Percentiles rank a stretch among this genome's conserved stretches.
These are phyloP conservation scores for Fusarium algeriense DNA, from an alignment of 2,329 filamentous ascomycete species.

Conservation along the genomic window DNA sequence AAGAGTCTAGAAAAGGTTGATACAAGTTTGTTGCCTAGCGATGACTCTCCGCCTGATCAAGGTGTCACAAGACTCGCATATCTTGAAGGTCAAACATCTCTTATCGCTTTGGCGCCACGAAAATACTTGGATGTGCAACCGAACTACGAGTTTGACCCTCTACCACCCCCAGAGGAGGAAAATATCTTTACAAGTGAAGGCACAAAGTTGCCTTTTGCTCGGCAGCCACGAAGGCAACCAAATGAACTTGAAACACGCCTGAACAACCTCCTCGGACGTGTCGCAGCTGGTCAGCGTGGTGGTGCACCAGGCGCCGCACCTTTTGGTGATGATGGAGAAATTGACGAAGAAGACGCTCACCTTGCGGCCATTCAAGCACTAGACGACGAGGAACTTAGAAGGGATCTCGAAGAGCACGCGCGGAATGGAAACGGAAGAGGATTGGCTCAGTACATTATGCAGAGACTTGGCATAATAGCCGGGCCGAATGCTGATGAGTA, in stretches of 20 bases:
- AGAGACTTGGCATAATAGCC: slow-evolving; percentile 29
- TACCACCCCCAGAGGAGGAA: slow-evolving; percentile 74
- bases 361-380: slow-evolving; percentile 35
- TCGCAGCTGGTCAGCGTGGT: slow-evolving; percentile 22
- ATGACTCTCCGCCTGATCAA: slow-evolving; percentile 56
- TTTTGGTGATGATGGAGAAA: slow-evolving; percentile 32
- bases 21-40: slow-evolving; percentile 52
- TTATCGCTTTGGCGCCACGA: slow-evolving; percentile 78
- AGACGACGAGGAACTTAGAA: slow-evolving; percentile 51
- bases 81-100: slow-evolving; percentile 77
- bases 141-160: slow-evolving; percentile 83
- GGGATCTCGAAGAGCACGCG: slow-evolving; percentile 50
- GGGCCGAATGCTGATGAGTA: slow-evolving; percentile 28
- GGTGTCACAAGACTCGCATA: slow-evolving; percentile 81
- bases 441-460: slow-evolving; percentile 33
- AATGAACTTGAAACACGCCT: slow-evolving; percentile 47
- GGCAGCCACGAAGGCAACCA: slow-evolving; percentile 1
- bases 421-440: slow-evolving; percentile 45
- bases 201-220: slow-evolving; percentile 37
- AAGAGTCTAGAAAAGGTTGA: slow-evolving; percentile 64
- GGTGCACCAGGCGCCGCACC: slow-evolving; percentile 9
- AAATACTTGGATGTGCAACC: slow-evolving; percentile 72
- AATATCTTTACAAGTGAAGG: slow-evolving; percentile 54
- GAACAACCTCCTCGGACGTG: slow-evolving; percentile 46
- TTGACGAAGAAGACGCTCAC: slow-evolving; percentile 47